Percentiles rank a stretch among this genome's conserved stretches.
Conservation (phyloP, 495 filamentous ascomycete species). For the Penicillium waksmanii region DNA sequence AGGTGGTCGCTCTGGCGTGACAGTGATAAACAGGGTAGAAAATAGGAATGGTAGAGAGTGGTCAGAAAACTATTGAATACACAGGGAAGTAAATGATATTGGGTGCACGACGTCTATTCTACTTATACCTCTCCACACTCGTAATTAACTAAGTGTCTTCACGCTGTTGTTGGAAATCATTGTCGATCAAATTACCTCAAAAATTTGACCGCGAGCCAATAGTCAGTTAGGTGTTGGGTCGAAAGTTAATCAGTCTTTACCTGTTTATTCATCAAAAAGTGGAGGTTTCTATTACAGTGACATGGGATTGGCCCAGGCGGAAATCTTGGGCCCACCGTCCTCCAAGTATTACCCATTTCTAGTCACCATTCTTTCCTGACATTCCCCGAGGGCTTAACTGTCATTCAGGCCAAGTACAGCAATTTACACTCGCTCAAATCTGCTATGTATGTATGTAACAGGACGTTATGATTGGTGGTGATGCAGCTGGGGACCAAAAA, state of each 20-base stretch:
- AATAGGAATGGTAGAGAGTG: background rate
- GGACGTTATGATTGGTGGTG: slow-evolving; percentile 19
- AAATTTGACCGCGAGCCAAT: slow-evolving; percentile 1
- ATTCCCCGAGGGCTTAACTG: background rate
- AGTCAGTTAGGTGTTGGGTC: slow-evolving; percentile 1
- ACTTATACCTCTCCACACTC: slow-evolving; percentile 2
- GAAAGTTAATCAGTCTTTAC: background rate
- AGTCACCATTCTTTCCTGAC: background rate
- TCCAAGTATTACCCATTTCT: background rate
- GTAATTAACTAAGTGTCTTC: background rate
- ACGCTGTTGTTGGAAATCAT: background rate
- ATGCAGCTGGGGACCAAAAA: slow-evolving; percentile 11
- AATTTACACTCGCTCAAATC: slow-evolving; percentile 46
- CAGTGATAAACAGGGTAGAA: slow-evolving; percentile 3
- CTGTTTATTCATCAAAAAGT: slow-evolving; percentile 7
- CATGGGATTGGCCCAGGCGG: slow-evolving; percentile 1
- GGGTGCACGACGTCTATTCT: slow-evolving; percentile 2
- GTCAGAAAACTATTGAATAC: slow-evolving; percentile 1
- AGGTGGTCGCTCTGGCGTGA: slow-evolving; percentile 3
- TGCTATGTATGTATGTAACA: no score
- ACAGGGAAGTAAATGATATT: slow-evolving; percentile 3
- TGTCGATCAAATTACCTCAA: background rate
- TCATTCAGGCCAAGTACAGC: slow-evolving; percentile 25
- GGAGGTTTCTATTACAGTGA: slow-evolving; percentile 1
- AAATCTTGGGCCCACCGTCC: background rate